Evolutionary conservation across 148 eudicot genomes (phyloP).

Genomic region (Selenicereus undatus): DNA sequence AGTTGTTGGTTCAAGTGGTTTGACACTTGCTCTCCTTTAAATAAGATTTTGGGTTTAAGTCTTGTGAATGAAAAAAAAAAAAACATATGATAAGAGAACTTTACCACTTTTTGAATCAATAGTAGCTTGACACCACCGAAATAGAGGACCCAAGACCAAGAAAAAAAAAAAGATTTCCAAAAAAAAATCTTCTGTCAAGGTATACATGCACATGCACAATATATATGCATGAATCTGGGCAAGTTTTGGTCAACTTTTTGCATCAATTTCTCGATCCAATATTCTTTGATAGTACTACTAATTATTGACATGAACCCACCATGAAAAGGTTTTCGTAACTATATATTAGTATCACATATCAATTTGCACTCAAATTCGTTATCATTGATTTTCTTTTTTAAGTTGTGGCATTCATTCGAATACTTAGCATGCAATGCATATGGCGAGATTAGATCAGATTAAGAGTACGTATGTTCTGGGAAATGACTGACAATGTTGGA

Average conservation of each 20-base stretch:
- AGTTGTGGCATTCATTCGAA: not conserved
- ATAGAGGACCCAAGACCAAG: not conserved
- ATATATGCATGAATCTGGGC: constrained; percentile 28
- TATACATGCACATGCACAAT: not conserved
- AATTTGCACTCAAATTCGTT: not conserved
- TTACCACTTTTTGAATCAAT: no score
- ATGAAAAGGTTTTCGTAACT: no score
- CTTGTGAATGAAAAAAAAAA: no score
- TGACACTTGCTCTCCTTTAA: no score
- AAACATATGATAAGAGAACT: no score
- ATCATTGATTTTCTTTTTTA: not conserved
- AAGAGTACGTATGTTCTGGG: not conserved
- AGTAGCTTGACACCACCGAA: no score
- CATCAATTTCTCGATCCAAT: not conserved
- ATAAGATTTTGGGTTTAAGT: no score
- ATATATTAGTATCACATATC: not conserved
- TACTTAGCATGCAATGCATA: constrained; percentile 9
- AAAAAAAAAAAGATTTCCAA: not conserved
- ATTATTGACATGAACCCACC: not conserved
- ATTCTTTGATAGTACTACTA: constrained; percentile 4
- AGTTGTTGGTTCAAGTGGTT: no score
- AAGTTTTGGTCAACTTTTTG: not conserved
- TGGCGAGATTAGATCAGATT: not conserved
- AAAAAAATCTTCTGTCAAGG: not conserved
- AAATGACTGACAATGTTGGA: constrained; percentile 21